phyloP scores from a whole-genome alignment of 2,329 filamentous ascomycete species.

The Leptographium wingfieldii region DNA sequence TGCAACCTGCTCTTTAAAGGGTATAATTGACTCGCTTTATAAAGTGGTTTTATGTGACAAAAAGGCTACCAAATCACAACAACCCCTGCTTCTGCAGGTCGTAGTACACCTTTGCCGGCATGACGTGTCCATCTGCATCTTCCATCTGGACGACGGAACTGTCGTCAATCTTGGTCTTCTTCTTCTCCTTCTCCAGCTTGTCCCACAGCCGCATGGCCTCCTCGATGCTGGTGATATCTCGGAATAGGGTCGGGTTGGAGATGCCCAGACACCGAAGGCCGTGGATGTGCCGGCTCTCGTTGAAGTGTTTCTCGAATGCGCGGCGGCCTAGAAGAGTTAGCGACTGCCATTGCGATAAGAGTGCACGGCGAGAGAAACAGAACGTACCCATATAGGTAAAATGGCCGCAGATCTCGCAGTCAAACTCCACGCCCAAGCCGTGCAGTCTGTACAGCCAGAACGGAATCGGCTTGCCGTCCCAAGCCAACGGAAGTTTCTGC shows the following conservation, averaged over 20 bases:
- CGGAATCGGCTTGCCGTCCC: constrained; percentile 98
- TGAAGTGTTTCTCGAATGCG: constrained; percentile 98
- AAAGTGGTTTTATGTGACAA: background rate
- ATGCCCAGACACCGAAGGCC: constrained; percentile 90
- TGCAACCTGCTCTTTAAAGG: background rate
- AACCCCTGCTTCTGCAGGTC: constrained; percentile 82
- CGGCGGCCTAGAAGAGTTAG: constrained; percentile 75
- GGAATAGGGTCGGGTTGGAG: constrained; percentile 78
- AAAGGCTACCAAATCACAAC: background rate
- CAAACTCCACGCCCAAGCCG: constrained; percentile 85
- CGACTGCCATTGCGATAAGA: background rate
- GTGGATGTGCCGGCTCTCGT: constrained; percentile 84
- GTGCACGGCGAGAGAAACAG: background rate
- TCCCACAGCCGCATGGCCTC: constrained; percentile 85
- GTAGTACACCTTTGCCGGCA: constrained; percentile 97
- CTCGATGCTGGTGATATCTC: constrained; percentile 86
- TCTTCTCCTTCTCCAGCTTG: constrained; percentile 79
- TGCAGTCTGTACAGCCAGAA: constrained; percentile 98
- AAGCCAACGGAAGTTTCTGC: constrained; percentile 75
- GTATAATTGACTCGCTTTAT: background rate
- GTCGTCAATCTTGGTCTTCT: constrained; percentile 60
- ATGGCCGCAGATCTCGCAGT: constrained; percentile 81
- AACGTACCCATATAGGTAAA: constrained; percentile 13
- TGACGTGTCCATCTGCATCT: constrained; percentile 92
- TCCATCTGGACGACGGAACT: constrained; percentile 96